Base-by-base conservation (phyloP, 2,329 filamentous ascomycete species). In the Cordyceps cicadae region DNA sequence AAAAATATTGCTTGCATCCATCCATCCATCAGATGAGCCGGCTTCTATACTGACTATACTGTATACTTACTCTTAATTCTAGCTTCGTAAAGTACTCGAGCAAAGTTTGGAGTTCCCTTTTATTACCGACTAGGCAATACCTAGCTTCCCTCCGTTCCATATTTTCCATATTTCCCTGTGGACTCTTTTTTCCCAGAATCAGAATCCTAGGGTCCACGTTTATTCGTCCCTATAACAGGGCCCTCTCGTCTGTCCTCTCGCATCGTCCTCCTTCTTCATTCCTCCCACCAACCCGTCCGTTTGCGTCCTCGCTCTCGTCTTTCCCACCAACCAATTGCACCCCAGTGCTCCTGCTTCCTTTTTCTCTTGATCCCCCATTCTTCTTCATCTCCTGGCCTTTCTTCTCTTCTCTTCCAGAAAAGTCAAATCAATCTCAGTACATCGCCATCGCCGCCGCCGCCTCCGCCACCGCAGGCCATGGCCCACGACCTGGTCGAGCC, bases 1-100 rank as follows among this genome's bases (percentile, higher is more conserved):
- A 59, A 59, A 59, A 59, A 59, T 46, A 52, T 37, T 34, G 49
- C 49, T 26, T 39, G 45, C 43, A 57, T 39, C 24, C 24, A 24
- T 24, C 24, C 43, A 57, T 39, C 24, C 24, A 24, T 24, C 24
- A 24, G 24, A 24, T 24, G 24, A n/a, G 24, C 24, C 2, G 24
- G 24, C 24, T n/a, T n/a, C n/a, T n/a, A n/a, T n/a, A n/a, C n/a
- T 3, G 24, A 24, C 24, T 4, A 24, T 2, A 2, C 24, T 24
- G 24, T 24, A 24, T 24, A 24, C 24, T 24, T 57, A 52, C 48
- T 57, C 15, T 54, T 19, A 7, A 24, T 48, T 46, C 41, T 34
- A 17, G 17, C 14, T 43, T n/a, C 12, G 34, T 12, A 37, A 34
- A 43, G 41, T 17, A 5, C n/a, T 17, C n/a, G 15, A 43, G 41